Conservation (phyloP, 73 alveolate species). For the Paramecium biaurelia region DNA sequence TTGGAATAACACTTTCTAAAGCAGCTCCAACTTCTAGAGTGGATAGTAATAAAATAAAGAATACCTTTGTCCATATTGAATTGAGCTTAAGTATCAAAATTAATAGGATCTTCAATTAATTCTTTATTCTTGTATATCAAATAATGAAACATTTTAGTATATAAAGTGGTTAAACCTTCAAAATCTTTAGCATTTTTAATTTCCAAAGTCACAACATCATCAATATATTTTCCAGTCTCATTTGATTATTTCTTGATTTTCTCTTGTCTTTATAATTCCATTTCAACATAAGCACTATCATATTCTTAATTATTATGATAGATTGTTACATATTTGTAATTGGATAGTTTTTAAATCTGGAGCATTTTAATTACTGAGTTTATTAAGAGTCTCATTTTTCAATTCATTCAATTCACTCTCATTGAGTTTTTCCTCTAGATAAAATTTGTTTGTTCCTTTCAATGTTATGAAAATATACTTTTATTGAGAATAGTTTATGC, state of each 20-base stretch:
- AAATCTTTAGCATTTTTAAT: constrained; percentile 88
- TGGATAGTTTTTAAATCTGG: constrained; percentile 72
- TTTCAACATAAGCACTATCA: constrained; percentile 86
- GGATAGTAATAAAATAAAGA: neutral
- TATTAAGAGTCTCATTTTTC: constrained; percentile 71
- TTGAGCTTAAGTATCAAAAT: constrained; percentile 61
- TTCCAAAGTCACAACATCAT: constrained; percentile 89
- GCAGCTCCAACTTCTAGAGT: constrained; percentile 95
- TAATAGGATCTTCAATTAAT: constrained; percentile 48
- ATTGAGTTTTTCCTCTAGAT: constrained; percentile 76
- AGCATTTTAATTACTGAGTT: constrained; percentile 63
- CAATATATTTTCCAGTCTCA: constrained; percentile 86
- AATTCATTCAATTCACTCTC: constrained; percentile 84
- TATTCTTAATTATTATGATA: constrained; percentile 58
- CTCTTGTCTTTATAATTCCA: constrained; percentile 79
- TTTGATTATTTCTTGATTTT: constrained; percentile 74
- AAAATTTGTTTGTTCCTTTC: constrained; percentile 75
- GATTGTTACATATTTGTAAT: constrained; percentile 68
- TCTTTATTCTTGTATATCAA: constrained; percentile 82
- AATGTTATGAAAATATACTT: constrained; percentile 36
- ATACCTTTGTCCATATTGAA: constrained; percentile 85
- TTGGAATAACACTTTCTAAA: constrained; percentile 97
- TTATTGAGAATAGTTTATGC: constrained; percentile 85
- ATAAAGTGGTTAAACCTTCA: constrained; percentile 87
- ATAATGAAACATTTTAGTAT: constrained; percentile 84